Evolutionary conservation across 441 rosid genomes (phyloP).

Genomic region (Dalechampia spathulata): DNA sequence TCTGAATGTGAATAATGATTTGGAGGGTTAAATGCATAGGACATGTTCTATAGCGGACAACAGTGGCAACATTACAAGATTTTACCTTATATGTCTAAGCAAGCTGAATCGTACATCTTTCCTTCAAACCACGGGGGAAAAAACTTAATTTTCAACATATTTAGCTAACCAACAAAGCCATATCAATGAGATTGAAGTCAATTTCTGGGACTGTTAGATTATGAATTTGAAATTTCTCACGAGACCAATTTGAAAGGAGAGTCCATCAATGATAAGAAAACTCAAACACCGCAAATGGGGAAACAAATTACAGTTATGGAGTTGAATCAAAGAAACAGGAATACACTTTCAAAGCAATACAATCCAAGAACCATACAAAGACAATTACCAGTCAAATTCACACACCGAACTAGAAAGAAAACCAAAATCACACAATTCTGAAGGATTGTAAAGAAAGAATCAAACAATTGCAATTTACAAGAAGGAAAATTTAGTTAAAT

Average conservation of each 20-base stretch:
- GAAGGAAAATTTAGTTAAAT: not conserved
- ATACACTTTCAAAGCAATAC: not conserved
- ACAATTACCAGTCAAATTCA: not conserved
- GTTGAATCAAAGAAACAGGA: not conserved
- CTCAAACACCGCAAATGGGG: too few species aligned
- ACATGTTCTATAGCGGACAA: conserved; percentile 1
- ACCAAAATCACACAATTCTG: not conserved
- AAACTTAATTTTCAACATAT: too few species aligned
- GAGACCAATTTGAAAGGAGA: too few species aligned
- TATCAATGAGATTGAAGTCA: too few species aligned
- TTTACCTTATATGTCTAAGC: too few species aligned
- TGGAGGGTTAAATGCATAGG: conserved; percentile 6
- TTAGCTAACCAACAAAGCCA: too few species aligned
- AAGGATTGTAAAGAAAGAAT: conserved; percentile 1
- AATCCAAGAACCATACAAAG: not conserved
- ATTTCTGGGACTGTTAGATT: too few species aligned
- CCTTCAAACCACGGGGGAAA: too few species aligned
- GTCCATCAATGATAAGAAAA: too few species aligned
- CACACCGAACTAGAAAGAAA: not conserved
- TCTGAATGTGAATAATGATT: conserved; percentile 12
- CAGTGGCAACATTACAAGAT: conserved; percentile 2
- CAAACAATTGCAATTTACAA: conserved; percentile 1
- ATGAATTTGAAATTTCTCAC: too few species aligned
- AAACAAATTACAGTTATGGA: not conserved
- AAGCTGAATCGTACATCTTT: too few species aligned